These are phyloP conservation scores for Cercis canadensis DNA, from an alignment of 306 rosid genomes.

Conservation along the genomic window DNA sequence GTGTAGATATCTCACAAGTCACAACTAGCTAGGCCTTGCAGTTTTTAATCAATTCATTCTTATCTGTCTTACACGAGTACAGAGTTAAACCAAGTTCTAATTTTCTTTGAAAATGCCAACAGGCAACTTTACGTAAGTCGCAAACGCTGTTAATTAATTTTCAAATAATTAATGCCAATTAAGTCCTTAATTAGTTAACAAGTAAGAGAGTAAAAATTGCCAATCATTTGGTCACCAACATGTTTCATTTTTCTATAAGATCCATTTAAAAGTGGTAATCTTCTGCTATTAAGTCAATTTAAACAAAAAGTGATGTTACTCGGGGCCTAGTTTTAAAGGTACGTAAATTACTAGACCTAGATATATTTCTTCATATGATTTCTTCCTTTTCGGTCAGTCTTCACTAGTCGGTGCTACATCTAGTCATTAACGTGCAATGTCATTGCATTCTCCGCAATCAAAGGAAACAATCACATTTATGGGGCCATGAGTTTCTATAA, in stretches of 20 bases:
- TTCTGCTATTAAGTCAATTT: slow-evolving; percentile 2
- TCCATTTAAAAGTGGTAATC: neutral
- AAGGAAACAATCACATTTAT: neutral
- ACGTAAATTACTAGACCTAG: neutral
- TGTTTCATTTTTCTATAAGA: neutral
- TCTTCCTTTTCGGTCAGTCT: neutral
- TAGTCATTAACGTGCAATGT: neutral
- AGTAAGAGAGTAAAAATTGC: slow-evolving; percentile 6
- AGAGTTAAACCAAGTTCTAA: no score
- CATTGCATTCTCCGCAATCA: slow-evolving; percentile 27
- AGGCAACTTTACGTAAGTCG: no score
- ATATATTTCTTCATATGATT: neutral
- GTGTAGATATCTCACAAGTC: no score
- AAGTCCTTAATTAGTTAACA: neutral
- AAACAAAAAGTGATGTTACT: neutral
- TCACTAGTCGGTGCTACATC: neutral
- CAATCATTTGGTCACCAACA: slow-evolving; percentile 41
- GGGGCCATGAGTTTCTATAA: no score
- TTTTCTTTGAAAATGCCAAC: no score
- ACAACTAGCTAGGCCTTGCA: no score
- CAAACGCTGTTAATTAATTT: no score
- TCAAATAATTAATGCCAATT: no score
- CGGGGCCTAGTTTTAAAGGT: neutral
- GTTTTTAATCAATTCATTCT: no score
- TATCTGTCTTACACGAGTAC: no score